Evolutionary conservation across 345 rosid species (phyloP).

Genomic region (Acer campestre): DNA sequence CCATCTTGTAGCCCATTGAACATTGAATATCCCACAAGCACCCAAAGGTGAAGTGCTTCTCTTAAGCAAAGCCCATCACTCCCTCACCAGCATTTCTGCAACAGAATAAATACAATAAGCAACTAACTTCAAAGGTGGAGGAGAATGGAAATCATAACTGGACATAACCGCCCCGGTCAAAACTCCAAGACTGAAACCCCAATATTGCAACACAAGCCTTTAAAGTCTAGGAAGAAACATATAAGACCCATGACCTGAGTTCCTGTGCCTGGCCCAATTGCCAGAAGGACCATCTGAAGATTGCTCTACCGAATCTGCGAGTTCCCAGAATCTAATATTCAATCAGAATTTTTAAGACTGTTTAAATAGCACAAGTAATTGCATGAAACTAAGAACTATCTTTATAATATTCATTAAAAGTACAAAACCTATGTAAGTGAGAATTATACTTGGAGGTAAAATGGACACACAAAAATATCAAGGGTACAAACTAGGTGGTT

Average conservation of each 20-base stretch:
- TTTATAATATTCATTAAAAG: slow-evolving; percentile 10
- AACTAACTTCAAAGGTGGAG: slow-evolving; percentile 38
- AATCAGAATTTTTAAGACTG: slow-evolving; percentile 48
- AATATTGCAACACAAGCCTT: slow-evolving; percentile 54
- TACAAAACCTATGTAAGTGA: slow-evolving; percentile 21
- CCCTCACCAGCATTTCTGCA: slow-evolving; percentile 71
- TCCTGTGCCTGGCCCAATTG: slow-evolving; percentile 66
- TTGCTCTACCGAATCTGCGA: slow-evolving; percentile 75
- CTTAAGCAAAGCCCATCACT: slow-evolving; percentile 57
- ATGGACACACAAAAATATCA: not conserved
- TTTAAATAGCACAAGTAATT: slow-evolving; percentile 32
- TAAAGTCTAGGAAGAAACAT: slow-evolving; percentile 45
- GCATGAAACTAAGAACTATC: slow-evolving; percentile 28
- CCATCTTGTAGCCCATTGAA: slow-evolving; percentile 42
- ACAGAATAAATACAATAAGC: slow-evolving; percentile 56
- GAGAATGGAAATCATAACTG: slow-evolving; percentile 39
- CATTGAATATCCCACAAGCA: slow-evolving; percentile 46
- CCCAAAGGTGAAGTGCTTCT: slow-evolving; percentile 52
- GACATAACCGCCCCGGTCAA: slow-evolving; percentile 48
- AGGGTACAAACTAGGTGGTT: not conserved
- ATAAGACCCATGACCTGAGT: slow-evolving; percentile 56
- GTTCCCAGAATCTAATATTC: slow-evolving; percentile 71
- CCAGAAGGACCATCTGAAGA: slow-evolving; percentile 70
- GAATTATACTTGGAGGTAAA: slow-evolving; percentile 19
- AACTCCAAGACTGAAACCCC: slow-evolving; percentile 48